Conservation (phyloP, 257 asterid species). For the Gentiana dahurica region DNA sequence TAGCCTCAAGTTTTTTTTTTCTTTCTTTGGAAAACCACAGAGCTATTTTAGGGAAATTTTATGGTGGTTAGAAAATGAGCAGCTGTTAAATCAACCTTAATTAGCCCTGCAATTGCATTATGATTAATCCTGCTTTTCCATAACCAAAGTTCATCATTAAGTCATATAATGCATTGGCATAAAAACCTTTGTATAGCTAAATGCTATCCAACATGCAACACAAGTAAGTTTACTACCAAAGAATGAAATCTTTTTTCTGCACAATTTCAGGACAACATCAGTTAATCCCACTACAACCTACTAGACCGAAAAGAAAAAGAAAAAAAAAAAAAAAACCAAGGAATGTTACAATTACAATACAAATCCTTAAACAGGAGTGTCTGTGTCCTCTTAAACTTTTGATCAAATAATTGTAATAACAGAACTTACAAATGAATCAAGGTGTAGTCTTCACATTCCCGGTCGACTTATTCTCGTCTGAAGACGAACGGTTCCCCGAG, state of each 20-base stretch:
- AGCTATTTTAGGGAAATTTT: not conserved
- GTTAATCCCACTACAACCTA: conserved; percentile 11
- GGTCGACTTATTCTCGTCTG: conserved; percentile 60
- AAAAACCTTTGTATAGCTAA: no score
- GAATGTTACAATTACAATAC: conserved; percentile 7
- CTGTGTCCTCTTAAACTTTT: conserved; percentile 2
- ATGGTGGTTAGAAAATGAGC: not conserved
- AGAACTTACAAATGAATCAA: conserved; percentile 13
- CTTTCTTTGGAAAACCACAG: not conserved
- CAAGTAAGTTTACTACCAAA: not conserved
- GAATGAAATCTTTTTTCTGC: not conserved
- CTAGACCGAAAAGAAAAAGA: not conserved
- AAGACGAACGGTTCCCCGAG: conserved; percentile 73
- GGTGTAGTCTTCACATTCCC: conserved; percentile 44
- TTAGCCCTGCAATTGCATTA: not conserved
- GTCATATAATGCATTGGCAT: not conserved
- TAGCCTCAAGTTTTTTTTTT: not conserved
- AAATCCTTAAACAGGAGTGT: conserved; percentile 9
- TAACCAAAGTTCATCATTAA: no score
- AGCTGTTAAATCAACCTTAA: conserved; percentile 1
- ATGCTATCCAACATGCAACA: no score
- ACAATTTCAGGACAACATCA: conserved; percentile 2
- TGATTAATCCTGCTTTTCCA: no score
- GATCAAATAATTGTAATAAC: conserved; percentile 4
- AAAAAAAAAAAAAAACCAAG: conserved; percentile 9